phyloP scores from a whole-genome alignment of 768 basidiomycete species.

The Chlorophyllum brunneum region DNA sequence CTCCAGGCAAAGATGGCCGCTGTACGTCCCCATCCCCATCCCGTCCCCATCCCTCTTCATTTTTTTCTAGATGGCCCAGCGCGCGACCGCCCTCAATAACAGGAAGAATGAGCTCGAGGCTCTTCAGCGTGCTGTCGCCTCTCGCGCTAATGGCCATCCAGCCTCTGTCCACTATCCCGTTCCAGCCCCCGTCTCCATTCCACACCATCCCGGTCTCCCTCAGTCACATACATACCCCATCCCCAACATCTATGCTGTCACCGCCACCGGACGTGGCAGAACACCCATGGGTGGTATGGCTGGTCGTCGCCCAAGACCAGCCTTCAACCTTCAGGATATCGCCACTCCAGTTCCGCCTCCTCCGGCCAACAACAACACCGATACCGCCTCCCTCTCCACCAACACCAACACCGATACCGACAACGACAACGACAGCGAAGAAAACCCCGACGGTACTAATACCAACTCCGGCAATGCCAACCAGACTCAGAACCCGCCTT shows the following conservation, averaged over 20 bases:
- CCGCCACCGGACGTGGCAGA: slow-evolving; percentile 5
- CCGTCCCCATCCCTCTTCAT: background rate
- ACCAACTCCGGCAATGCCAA: background rate
- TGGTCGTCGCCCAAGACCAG: slow-evolving; percentile 47
- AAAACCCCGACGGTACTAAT: background rate
- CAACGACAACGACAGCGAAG: background rate
- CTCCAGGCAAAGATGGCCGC: slow-evolving; percentile 94
- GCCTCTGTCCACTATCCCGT: background rate
- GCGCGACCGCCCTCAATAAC: slow-evolving; percentile 9
- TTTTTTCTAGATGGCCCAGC: slow-evolving; percentile 13
- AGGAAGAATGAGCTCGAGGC: slow-evolving; percentile 10
- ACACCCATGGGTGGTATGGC: slow-evolving; percentile 28
- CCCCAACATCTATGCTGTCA: slow-evolving; percentile 20
- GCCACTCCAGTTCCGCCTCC: background rate
- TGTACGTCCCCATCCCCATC: slow-evolving; percentile 40
- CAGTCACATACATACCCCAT: slow-evolving; percentile 4
- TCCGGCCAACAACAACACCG: background rate
- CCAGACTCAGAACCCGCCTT: slow-evolving; percentile 1
- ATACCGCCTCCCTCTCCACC: background rate
- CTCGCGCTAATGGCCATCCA: background rate
- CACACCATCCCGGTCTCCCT: slow-evolving; percentile 1
- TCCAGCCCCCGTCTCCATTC: slow-evolving; percentile 36
- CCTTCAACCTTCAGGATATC: slow-evolving; percentile 63
- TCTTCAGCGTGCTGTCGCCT: slow-evolving; percentile 10
- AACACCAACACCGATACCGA: background rate